A percentile compares a stretch with the other conserved stretches of the same genome.
Evolutionary conservation across 2,329 filamentous ascomycete species (phyloP).

Genomic region (Lasiodiplodia sp.): DNA sequence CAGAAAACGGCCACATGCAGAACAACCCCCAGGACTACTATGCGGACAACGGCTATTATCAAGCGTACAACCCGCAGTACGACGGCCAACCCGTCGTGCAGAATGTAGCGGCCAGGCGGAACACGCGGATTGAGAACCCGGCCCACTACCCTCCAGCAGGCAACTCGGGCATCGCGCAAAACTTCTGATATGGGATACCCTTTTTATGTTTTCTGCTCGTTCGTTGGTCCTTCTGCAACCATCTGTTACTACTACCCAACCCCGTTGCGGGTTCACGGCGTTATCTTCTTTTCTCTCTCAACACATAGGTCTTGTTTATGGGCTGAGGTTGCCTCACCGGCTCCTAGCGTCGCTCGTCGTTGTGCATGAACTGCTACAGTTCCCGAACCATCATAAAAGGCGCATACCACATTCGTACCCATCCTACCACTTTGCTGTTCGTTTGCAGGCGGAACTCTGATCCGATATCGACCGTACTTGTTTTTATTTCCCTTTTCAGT

Average conservation of each 20-base stretch:
- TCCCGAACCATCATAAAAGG: slow-evolving; percentile 23
- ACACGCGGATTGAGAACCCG: slow-evolving; percentile 93
- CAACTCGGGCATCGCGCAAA: slow-evolving; percentile 93
- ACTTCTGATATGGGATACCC: slow-evolving; percentile 68
- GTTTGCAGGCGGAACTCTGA: background rate
- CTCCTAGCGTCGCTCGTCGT: background rate
- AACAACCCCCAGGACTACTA: slow-evolving; percentile 59
- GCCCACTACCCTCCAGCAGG: slow-evolving; percentile 87
- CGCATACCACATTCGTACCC: slow-evolving; percentile 13
- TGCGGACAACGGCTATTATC: slow-evolving; percentile 64
- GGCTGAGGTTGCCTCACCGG: background rate
- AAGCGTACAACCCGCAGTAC: slow-evolving; percentile 57
- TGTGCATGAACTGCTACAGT: slow-evolving; percentile 24
- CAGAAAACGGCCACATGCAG: slow-evolving; percentile 61
- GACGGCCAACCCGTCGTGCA: slow-evolving; percentile 80
- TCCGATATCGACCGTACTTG: slow-evolving; percentile 9
- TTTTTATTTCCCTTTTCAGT: background rate
- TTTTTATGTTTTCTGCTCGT: slow-evolving; percentile 24
- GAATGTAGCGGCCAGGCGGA: slow-evolving; percentile 89
- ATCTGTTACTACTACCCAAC: slow-evolving; percentile 21
- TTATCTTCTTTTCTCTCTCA: background rate
- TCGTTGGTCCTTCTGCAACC: slow-evolving; percentile 13
- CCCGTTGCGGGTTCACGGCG: slow-evolving; percentile 22
- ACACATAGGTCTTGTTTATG: background rate
- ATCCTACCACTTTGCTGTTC: background rate